A percentile compares a stretch with the other conserved stretches of the same genome.
phyloP scores from a whole-genome alignment of 495 filamentous ascomycete species.

The Daldinia vernicosa region DNA sequence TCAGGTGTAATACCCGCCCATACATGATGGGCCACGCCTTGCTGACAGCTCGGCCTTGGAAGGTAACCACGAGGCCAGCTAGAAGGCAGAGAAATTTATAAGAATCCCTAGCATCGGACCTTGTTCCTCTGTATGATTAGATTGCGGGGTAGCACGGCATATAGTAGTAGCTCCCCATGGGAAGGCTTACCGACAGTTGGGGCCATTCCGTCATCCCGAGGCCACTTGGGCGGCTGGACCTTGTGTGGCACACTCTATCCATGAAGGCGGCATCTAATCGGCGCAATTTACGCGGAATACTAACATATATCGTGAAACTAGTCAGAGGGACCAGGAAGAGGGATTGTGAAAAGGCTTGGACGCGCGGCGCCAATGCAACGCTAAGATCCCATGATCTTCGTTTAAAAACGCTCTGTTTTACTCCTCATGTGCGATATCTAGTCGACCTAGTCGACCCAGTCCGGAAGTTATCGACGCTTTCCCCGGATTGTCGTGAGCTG shows the following conservation, averaged over 20 bases:
- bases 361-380: slow-evolving; percentile 32
- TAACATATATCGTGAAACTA: slow-evolving; percentile 5
- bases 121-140: slow-evolving; percentile 29
- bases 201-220: slow-evolving; percentile 39
- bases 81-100: slow-evolving; percentile 28
- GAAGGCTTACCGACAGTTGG: slow-evolving; percentile 37
- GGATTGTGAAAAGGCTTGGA: slow-evolving; percentile 16
- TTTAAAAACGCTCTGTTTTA: slow-evolving; percentile 18
- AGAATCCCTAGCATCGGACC: slow-evolving; percentile 26
- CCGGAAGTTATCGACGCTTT: slow-evolving; percentile 25
- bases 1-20: slow-evolving; percentile 25
- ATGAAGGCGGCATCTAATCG: slow-evolving; percentile 35
- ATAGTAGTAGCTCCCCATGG: slow-evolving; percentile 25
- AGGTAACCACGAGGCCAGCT: slow-evolving; percentile 38
- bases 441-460: slow-evolving; percentile 27
- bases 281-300: slow-evolving; percentile 28
- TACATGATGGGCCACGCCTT: slow-evolving; percentile 29
- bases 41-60: slow-evolving; percentile 33
- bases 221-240: slow-evolving; percentile 17
- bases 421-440: slow-evolving; percentile 36
- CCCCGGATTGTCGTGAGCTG: slow-evolving; percentile 39
- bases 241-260: slow-evolving; percentile 15
- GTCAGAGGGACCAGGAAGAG: slow-evolving; percentile 17
- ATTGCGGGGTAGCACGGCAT: slow-evolving; percentile 45
- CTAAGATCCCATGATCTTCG: slow-evolving; percentile 38